Percentiles rank a stretch among this genome's conserved stretches.
These are phyloP conservation scores for Fusarium sororula DNA, from an alignment of 2,329 filamentous ascomycete genomes.

Conservation along the genomic window DNA sequence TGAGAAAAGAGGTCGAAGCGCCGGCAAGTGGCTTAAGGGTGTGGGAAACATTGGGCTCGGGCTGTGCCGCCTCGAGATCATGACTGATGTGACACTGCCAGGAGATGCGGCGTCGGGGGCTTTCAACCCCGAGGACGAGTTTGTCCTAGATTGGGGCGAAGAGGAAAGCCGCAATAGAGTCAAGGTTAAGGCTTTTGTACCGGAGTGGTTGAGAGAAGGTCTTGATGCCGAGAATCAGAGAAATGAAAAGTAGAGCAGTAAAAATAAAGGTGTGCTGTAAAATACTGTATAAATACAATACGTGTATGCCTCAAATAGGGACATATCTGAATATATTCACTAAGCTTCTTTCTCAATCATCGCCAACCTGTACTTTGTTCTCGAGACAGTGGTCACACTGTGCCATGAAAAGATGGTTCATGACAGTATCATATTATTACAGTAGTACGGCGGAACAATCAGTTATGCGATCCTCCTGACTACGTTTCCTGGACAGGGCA, in stretches of 20 bases:
- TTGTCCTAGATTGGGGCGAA: constrained; percentile 64
- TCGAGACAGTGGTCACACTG: not conserved
- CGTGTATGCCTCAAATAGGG: not conserved
- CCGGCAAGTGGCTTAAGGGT: constrained; percentile 82
- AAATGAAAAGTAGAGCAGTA: constrained; percentile 16
- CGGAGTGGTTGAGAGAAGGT: constrained; percentile 71
- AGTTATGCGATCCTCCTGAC: not conserved
- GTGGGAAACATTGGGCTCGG: constrained; percentile 89
- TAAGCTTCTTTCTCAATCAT: not conserved
- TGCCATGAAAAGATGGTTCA: not conserved
- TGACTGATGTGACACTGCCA: constrained; percentile 82
- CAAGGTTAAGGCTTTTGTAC: constrained; percentile 83
- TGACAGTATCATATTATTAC: not conserved
- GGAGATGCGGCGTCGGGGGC: constrained; percentile 72
- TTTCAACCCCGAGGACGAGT: constrained; percentile 69
- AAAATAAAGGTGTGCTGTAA: not conserved
- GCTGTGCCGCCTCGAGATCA: constrained; percentile 86
- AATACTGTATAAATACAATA: constrained; percentile 19
- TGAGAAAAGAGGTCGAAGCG: constrained; percentile 71
- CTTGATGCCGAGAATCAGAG: constrained; percentile 45
- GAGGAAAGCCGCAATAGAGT: constrained; percentile 51
- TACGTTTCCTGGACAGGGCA: not conserved
- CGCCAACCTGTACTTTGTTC: not conserved
- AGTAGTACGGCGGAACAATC: not conserved
- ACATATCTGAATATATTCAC: constrained; percentile 17